Evolutionary conservation across 78 protist species (phyloP), one percentile per base, ranked within the genome.

Genomic region (slime mould (Dictyostelium discoideum)): DNA sequence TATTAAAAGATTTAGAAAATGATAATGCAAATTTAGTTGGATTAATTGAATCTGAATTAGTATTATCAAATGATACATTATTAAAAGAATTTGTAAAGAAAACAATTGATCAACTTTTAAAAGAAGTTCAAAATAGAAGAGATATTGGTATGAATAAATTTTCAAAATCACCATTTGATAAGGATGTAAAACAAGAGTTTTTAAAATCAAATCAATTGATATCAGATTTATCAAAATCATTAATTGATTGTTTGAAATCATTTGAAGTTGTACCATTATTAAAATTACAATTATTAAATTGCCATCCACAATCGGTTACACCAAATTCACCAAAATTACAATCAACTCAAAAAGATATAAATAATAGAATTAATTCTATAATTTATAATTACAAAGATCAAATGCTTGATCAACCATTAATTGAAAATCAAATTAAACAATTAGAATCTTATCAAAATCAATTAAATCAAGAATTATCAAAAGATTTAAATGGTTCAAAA

Each of bases 211-310:
- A 83, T 54, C 57, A 90, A 20, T 16, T 14, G 20, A 82, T 90
- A 39, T 72, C 87, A 16, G 48, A 73, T 14, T 6, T 82, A 29
- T 26, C 88, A 22, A 42, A 65, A 24, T 79, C 84, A 7, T 57
- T 90, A 26, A 67, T 74, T 20, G 95, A 90, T 46, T 80, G 84
- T 11, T 76, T 90, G n/a, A 57, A 85, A 72, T 65, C 89, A 7
- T 44, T 42, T 72, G 39, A 67, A 46, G 18, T 81, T 10, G n/a
- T 82, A 6, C 29, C 79, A 7, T 67, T 57, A 26, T 37, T 69
- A 16, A 90, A 90, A 69, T 14, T 90, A 20, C 81, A 74, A 32
- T 37, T 74, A 74, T 74, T 74, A 32, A 60, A 20, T 20, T 16
- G 26, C 4, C 69, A 60, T 60, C 69, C 69, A 60, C 69, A 60